Conservation (phyloP, 1,284 basidiomycete genomes). For the Meripilus lineatus region DNA sequence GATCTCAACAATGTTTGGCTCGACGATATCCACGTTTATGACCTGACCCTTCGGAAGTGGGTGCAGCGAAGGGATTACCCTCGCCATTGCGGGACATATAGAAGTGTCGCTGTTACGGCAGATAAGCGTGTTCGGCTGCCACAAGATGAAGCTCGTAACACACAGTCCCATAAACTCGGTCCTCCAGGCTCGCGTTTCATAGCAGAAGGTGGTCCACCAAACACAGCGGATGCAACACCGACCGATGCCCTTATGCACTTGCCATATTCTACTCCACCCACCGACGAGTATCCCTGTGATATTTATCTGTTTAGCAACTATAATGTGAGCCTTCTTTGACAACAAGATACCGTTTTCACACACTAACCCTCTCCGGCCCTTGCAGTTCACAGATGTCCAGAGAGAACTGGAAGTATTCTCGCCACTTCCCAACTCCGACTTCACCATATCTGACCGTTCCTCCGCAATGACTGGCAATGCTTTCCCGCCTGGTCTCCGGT, state of each 20-base stretch:
- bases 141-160: conserved; percentile 47
- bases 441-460: conserved; percentile 72
- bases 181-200: conserved; percentile 56
- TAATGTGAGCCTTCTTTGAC: conserved; percentile 52
- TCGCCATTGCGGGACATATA: conserved; percentile 89
- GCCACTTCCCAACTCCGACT: conserved; percentile 68
- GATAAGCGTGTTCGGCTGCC: conserved; percentile 64
- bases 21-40: conserved; percentile 88
- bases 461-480: conserved; percentile 66
- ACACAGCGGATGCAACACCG: conserved; percentile 41
- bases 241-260: conserved; percentile 63
- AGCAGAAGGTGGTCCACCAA: conserved; percentile 35
- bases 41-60: conserved; percentile 72
- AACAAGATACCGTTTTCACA: conserved; percentile 3
- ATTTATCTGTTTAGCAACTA: conserved; percentile 85
- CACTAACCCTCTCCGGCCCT: background rate
- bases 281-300: conserved; percentile 71
- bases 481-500: conserved; percentile 88
- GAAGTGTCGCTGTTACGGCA: conserved; percentile 80
- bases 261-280: conserved; percentile 68
- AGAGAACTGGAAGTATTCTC: conserved; percentile 87
- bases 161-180: conserved; percentile 41
- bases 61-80: conserved; percentile 76
- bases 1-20: conserved; percentile 87
- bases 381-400: conserved; percentile 88